Evolutionary conservation across 2,329 filamentous ascomycete species (phyloP).

Genomic region (Coniochaeta ligniaria): DNA sequence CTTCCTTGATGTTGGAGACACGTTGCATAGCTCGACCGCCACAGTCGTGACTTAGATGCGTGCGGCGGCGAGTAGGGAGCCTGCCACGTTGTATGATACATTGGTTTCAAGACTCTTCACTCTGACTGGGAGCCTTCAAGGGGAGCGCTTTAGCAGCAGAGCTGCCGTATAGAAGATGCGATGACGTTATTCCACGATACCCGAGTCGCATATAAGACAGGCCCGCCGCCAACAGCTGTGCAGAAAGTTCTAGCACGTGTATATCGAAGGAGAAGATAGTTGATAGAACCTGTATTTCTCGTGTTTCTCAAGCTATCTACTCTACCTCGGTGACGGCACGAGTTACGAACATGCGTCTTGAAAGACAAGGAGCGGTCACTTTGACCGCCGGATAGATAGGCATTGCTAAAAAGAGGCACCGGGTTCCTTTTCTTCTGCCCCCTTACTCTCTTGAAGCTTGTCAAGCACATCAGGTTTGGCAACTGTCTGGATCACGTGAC

Average conservation of each 20-base stretch:
- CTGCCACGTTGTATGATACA: not conserved
- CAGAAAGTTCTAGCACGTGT: not conserved
- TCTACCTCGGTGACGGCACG: not conserved
- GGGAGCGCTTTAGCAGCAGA: not conserved
- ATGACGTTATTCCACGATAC: not conserved
- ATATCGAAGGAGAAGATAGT: not conserved
- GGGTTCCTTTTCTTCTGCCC: too few species aligned
- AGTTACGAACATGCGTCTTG: not conserved
- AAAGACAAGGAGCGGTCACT: too few species aligned
- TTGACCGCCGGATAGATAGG: too few species aligned
- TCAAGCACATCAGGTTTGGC: too few species aligned
- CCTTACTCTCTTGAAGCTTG: too few species aligned
- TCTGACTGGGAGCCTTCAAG: not conserved
- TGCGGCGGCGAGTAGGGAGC: not conserved
- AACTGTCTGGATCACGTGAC: too few species aligned
- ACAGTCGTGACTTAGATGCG: not conserved
- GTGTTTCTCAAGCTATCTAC: too few species aligned
- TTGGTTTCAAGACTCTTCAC: not conserved
- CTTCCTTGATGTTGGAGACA: not conserved
- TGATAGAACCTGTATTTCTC: not conserved
- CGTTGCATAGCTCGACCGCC: not conserved
- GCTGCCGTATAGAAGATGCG: not conserved
- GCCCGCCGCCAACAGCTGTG: not conserved
- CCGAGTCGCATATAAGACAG: not conserved
- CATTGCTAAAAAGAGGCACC: too few species aligned